Evolutionary conservation across 768 basidiomycete genomes (phyloP).

Genomic region (Krasilnikovozyma curviuscula): DNA sequence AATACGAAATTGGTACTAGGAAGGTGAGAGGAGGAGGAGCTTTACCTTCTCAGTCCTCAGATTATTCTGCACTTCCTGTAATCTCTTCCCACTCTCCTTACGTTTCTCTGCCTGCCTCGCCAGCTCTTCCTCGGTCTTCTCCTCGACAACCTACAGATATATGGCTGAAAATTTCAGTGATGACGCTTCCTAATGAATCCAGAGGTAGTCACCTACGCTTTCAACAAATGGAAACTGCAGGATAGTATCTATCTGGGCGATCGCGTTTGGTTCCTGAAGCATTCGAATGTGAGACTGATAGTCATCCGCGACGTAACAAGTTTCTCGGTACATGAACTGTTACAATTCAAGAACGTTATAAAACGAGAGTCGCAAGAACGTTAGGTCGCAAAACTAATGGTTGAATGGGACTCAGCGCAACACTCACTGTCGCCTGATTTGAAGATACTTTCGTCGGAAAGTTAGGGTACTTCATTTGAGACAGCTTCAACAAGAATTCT

Average conservation of each 20-base stretch:
- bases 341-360: not conserved
- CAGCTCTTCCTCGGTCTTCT: conserved; percentile 83
- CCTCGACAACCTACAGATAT: conserved; percentile 34
- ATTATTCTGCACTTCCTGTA: conserved; percentile 81
- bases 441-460: conserved; percentile 71
- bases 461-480: conserved; percentile 84
- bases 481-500: conserved; percentile 78
- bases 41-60: conserved; percentile 67
- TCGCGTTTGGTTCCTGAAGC: conserved; percentile 44
- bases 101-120: conserved; percentile 54
- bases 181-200: not conserved
- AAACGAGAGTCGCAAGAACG: no score
- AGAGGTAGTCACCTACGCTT: conserved; percentile 19
- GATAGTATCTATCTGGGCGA: conserved; percentile 49
- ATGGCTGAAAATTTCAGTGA: not conserved
- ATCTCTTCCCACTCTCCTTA: conserved; percentile 63
- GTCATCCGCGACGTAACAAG: conserved; percentile 63
- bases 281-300: conserved; percentile 48
- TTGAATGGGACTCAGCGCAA: not conserved
- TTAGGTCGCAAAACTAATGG: not conserved
- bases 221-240: conserved; percentile 70
- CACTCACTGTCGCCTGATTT: conserved; percentile 51
- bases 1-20: not conserved
- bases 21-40: conserved; percentile 2
- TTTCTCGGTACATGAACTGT: conserved; percentile 79